Base-by-base conservation (phyloP, 1,284 basidiomycete genomes). In the Volvariella volvacea region DNA sequence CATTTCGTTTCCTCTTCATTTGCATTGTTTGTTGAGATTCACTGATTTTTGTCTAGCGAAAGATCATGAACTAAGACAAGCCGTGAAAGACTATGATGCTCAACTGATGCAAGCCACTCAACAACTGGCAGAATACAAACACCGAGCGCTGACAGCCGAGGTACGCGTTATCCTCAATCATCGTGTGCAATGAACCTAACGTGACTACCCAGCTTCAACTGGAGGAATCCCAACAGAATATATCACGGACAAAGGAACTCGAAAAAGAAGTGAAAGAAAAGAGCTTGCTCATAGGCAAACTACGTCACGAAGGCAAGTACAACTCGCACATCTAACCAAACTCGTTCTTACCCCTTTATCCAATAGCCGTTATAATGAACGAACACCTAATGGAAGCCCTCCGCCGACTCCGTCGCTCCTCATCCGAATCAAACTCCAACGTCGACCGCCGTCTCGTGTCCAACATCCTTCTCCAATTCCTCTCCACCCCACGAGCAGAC, bases 381-480 rank as follows among this genome's bases (percentile, higher is more conserved):
- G 95, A 99, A 59, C 95, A 99, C 57, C 74, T 99, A 6, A 97
- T 93, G 53, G 94, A 98, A 63, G 94, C 96, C 0, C 76, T 99
- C n/a, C 85, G 94, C 12, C 81, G 95, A 17, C 71, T 99, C 38
- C 81, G 92, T 30, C 86, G 84, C 52, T 89, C 85, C 49, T 85
- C 89, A 2, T 80, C 88, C 1, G 90, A 92, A 48, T 86, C 80
- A 42, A 28, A 28, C 25, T 16, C 34, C 14, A 95, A 90, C 50
- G 95, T 99, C 15, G 95, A 99, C 60, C 74, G 90, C 47, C 83
- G 92, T 10, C 79, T 99, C 1, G 92, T 99, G 22, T 96, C 90
- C 19, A 99, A 99, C 58, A 82, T 99, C 37, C 68, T 99, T 8
- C 73, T 99, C n/a, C 83, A 84, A 1, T 99, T 98, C 70, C 73